Base-by-base conservation (phyloP, 2,329 filamentous ascomycete genomes). In the Thermothelomyces thermophilus region DNA sequence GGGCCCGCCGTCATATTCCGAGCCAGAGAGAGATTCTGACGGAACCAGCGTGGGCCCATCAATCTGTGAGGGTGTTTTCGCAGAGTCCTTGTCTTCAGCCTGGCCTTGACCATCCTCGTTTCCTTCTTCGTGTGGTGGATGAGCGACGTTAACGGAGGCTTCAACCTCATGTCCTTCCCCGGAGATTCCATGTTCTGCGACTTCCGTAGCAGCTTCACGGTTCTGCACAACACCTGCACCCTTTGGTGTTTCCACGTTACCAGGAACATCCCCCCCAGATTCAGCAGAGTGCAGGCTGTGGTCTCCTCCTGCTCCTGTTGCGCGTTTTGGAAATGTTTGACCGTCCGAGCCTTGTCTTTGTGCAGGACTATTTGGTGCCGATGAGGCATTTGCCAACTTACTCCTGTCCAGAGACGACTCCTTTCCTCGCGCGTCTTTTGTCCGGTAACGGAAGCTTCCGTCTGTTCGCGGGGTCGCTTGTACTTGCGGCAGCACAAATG, bases 361-460 rank as follows among this genome's bases (percentile, higher is more conserved):
- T 11, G 22, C 20, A 30, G 44, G 2, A 28, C 47, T 33, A 14
- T 14, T 22, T 2, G 10, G 11, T 11, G 16, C 9, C 4, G 11
- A 39, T 14, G 16, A 22, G 14, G 37, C 10, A 9, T n/a, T 19
- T 28, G 36, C 46, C 14, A 46, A 17, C 34, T 34, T 44, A 34
- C 35, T 50, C 14, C 24, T 35, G 16, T 24, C n/a, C 33, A 31
- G 16, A n/a, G 50, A 17, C 5, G 31, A 19, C 10, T 20, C 11
- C 17, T 36, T 48, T 20, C 26, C 26, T 28, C 33, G 41, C n/a
- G 22, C 17, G 13, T 33, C 46, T 19, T 51, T 54, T 34, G 44
- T 46, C 30, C 44, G 47, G 54, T 55, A 60, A 16, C 54, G 55
- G 34, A 60, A 60, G 49, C 58, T 60, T 6, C 56, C 53, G 35